Evolutionary conservation across 2,329 filamentous ascomycete species (phyloP).

Genomic region (Venturia effusa): DNA sequence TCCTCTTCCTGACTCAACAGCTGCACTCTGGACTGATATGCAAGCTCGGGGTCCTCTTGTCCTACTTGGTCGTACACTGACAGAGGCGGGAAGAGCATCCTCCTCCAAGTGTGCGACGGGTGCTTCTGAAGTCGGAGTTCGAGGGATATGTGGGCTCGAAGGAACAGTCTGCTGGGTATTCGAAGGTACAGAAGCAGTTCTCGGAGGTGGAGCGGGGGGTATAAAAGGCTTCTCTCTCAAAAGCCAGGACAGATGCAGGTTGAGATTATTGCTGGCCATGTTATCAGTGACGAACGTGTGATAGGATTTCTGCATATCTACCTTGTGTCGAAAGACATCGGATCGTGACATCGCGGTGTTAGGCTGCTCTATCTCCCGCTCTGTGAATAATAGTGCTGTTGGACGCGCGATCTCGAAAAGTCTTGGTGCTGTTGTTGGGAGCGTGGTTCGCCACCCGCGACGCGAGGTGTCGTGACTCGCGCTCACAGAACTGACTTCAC

Average conservation of each 20-base stretch:
- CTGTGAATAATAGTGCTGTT: not conserved
- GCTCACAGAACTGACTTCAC: not conserved
- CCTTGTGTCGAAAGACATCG: slow-evolving; percentile 4
- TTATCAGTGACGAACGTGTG: not conserved
- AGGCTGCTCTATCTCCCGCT: not conserved
- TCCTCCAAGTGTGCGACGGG: not conserved
- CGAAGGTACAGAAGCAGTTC: slow-evolving; percentile 13
- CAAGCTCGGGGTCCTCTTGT: not conserved
- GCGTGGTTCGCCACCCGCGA: not conserved
- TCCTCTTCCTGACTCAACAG: not conserved
- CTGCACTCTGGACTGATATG: not conserved
- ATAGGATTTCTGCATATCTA: not conserved
- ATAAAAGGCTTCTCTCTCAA: slow-evolving; percentile 34
- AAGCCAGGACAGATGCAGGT: slow-evolving; percentile 38
- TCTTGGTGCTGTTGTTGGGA: not conserved
- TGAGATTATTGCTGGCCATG: slow-evolving; percentile 30
- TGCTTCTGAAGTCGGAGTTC: slow-evolving; percentile 4
- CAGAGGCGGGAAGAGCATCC: not conserved
- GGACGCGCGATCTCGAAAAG: not conserved
- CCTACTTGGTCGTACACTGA: not conserved
- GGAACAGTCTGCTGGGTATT: slow-evolving; percentile 11
- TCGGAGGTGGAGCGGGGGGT: slow-evolving; percentile 23
- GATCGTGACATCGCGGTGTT: slow-evolving; percentile 6
- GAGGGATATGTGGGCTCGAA: not conserved
- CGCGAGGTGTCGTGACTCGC: not conserved